Conservation (phyloP, 768 basidiomycete genomes). For the Suillus occidentalis region DNA sequence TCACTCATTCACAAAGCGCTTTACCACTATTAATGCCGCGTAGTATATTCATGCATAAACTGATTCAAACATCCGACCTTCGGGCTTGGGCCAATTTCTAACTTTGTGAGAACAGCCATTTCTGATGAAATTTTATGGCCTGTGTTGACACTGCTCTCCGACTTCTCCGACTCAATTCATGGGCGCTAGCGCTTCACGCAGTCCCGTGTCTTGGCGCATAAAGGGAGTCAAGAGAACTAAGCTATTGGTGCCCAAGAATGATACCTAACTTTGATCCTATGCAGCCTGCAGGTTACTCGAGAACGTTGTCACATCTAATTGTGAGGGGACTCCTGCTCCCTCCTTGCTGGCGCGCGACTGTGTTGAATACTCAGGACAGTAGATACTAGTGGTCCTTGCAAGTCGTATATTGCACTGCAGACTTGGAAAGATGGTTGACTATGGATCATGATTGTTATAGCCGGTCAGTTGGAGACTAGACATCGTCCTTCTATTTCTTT, state of each 20-base stretch:
- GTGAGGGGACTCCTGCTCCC: background rate
- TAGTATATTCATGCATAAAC: background rate
- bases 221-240: background rate
- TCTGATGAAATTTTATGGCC: background rate
- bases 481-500: conserved; percentile 56
- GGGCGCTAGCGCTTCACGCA: background rate
- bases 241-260: background rate
- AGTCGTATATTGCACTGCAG: background rate
- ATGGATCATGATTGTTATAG: background rate
- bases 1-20: conserved; percentile 4
- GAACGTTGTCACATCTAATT: background rate
- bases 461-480: background rate
- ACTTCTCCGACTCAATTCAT: background rate
- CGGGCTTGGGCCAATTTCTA: background rate
- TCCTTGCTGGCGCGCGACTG: background rate
- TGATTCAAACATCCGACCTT: conserved; percentile 1
- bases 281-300: background rate
- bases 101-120: background rate
- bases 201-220: background rate
- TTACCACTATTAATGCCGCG: background rate
- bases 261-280: background rate
- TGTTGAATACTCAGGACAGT: background rate
- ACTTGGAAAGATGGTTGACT: background rate
- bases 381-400: background rate
- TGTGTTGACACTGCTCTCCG: background rate